Base-by-base conservation (phyloP, 768 basidiomycete genomes). In the Rhodotorula babjevae region DNA sequence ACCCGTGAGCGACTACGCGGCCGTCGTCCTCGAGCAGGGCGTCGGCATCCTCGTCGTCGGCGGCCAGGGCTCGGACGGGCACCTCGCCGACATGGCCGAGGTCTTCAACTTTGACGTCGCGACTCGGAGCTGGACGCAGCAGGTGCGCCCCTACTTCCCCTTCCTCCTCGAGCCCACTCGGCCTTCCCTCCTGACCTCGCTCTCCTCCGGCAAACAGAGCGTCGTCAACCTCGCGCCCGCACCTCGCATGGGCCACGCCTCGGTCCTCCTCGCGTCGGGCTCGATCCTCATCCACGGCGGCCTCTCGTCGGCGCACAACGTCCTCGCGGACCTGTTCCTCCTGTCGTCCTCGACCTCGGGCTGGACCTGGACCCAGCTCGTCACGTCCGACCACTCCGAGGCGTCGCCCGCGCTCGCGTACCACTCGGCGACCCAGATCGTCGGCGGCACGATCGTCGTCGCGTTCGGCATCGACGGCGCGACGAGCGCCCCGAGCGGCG, bases 201-300 rank as follows among this genome's bases (percentile, higher is more conserved):
- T 47, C 29, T 33, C n/a, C n/a, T 31, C 31, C n/a, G 9, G 12
- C 44, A 2, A 5, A 42, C 52, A 72, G 74, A 12, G 58, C 12
- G 31, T 57, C 0, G 25, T 27, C 2, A 71, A 69, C 23, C 31
- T 36, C 9, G 14, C 44, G 2, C 77, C 77, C 6, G 33, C 67
- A 5, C 33, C 78, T 16, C 67, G 74, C 27, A 77, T 77, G 68
- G 78, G 74, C 8, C 78, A 77, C 61, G 52, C 62, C 46, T 50
- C 71, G 27, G 21, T 69, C 12, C 16, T 47, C 6, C 75, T 77
- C 29, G 10, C 42, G 0, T 69, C 68, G 12, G 62, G 64, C 29
- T 62, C 59, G 9, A 64, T 77, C 47, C 58, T 78, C 52, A n/a
- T 78, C n/a, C 68, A 74, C 55, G 78, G 78, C 53, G 76, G 76